Evolutionary conservation across 352 stramenopile genomes (phyloP), one percentile per base, ranked within the genome.

Genomic region (Globisporangium paroecandrum): DNA sequence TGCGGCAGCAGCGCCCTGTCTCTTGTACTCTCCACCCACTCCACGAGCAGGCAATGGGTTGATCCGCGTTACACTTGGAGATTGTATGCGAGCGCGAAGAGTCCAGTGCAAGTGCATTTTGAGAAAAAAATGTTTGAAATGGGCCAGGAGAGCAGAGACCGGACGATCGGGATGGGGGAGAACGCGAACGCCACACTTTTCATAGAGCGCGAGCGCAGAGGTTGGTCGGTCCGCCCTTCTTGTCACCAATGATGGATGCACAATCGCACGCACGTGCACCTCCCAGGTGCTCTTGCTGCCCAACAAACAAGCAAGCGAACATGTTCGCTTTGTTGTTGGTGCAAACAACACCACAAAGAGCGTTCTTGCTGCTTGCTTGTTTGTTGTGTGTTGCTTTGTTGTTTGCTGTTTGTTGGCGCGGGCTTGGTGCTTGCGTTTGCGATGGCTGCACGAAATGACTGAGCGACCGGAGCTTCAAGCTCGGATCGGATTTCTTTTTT

Each of bases 221-320:
- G 43, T 20, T 51, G 43, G 43, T 22, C 41, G 47, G 60, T 66
- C 60, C 60, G 60, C 60, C 60, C 60, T 41, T 66, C 27, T 66
- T 41, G 38, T 25, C 29, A 43, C 18, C 32, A 36, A 46, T 66
- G 51, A 59, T 66, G 60, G 60, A 66, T 66, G 60, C 60, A 57
- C 60, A 56, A 41, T 58, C 60, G 60, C 60, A 66, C 60, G 60
- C 60, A 58, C n/a, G 29, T 13, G 32, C 32, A 41, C 51, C n/a
- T 41, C 51, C 41, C 43, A 60, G 56, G n/a, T 47, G 56, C 56
- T 32, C 32, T 61, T 61, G 56, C 8, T 61, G 55, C 55, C 32
- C 38, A 18, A 0, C 38, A 51, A 51, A 20, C 43, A 51, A 24
- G 43, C 43, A 22, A 10, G 43, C 43, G 2, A 49, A 6, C 41